Base-by-base conservation (phyloP, 441 rosid species). In the Jatropha multifida region DNA sequence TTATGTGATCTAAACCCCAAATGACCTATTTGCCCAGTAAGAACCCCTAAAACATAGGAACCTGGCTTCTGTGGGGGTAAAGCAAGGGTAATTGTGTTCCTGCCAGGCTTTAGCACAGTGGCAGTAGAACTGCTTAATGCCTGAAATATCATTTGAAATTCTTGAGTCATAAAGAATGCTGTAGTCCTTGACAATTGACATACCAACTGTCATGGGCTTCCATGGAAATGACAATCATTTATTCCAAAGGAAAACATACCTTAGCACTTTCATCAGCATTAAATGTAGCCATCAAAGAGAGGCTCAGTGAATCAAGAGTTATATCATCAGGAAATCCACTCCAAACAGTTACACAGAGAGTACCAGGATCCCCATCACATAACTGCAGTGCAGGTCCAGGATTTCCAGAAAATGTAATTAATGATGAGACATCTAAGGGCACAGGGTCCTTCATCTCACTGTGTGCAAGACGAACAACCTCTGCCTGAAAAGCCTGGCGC, bases 271-370 rank as follows among this genome's bases (percentile, higher is more conserved):
- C 98, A 80, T 96, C 99, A 67, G 95, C 87, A 79, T 90, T 91
- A 84, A 81, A 86, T 44, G 94, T 92, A 64, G 97, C 97, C 85
- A 85, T 91, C 92, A 94, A 83, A 79, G 98, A 93, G 76, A 96
- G 93, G 83, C 85, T 92, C 73, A 94, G 93, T 6, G 94, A 91
- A 86, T 93, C 98, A 80, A 96, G 92, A 65, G 97, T 96, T 84
- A 96, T 94, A 78, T 94, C 92, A 84, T 93, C 93, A 79, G 98
- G 98, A 85, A 96, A 96, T 66, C 98, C 98, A 82, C 99, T 96
- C 99, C 98, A 93, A 59, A 94, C 92, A 72, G 90, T 89, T 44
- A 96, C 93, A 74, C 92, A 92, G 59, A 96, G 89, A 80, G 79
- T 86, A 60, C 97, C 98, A 38, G 97, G 97, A 88, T 96, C 99